Evolutionary conservation across 2,329 filamentous ascomycete genomes (phyloP).

Genomic region (Chrysosphaeria jannelii): DNA sequence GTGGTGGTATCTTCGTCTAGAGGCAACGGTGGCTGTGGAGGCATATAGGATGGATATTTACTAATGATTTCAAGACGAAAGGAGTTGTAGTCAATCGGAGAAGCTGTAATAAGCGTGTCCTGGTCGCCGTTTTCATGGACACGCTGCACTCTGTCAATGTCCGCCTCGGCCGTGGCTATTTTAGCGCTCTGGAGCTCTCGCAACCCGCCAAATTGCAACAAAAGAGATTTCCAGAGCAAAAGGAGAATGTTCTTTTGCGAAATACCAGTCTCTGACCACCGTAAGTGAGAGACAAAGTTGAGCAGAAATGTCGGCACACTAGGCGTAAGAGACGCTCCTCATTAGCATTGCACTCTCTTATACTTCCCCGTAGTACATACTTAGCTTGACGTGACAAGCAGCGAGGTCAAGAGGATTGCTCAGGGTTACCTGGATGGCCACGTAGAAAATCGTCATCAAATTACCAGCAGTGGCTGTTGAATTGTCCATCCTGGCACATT

Average conservation of each 20-base stretch:
- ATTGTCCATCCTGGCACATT: no score
- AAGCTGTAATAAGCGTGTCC: slow-evolving; percentile 65
- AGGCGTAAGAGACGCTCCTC: slow-evolving; percentile 29
- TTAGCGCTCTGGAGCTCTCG: slow-evolving; percentile 47
- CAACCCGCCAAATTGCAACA: slow-evolving; percentile 61
- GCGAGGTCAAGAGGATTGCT: slow-evolving; percentile 19
- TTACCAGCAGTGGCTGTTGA: no score
- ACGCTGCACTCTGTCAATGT: no score
- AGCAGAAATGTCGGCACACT: slow-evolving; percentile 43
- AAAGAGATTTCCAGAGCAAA: slow-evolving; percentile 70
- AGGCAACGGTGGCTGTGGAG: slow-evolving; percentile 54
- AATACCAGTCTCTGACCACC: slow-evolving; percentile 40
- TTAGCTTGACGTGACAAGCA: slow-evolving; percentile 16
- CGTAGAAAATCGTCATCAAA: slow-evolving; percentile 6
- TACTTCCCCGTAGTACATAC: no score
- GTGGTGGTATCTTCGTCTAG: slow-evolving; percentile 77
- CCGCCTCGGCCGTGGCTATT: slow-evolving; percentile 29
- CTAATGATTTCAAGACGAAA: slow-evolving; percentile 93
- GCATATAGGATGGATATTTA: slow-evolving; percentile 90
- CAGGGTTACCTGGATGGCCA: slow-evolving; percentile 22
- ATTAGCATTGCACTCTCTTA: no score
- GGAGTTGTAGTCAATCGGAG: slow-evolving; percentile 80
- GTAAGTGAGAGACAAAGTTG: slow-evolving; percentile 32
- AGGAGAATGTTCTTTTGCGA: slow-evolving; percentile 44
- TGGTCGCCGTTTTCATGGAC: no score